Conservation (phyloP, 331 rosid genomes). For the Quercus phellos region DNA sequence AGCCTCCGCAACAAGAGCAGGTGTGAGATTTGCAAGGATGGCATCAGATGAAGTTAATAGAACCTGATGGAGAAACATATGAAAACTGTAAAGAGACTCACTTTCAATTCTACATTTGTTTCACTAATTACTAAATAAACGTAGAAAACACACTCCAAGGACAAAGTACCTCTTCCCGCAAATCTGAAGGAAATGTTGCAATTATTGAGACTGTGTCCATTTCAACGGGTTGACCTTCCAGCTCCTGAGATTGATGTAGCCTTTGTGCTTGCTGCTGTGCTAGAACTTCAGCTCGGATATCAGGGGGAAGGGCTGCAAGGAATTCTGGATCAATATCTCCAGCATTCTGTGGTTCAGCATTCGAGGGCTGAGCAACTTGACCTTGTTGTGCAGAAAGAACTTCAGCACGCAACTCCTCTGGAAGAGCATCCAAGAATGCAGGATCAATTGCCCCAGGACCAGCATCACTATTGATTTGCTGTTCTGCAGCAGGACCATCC, state of each 20-base stretch:
- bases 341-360: slow-evolving; percentile 61
- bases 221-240: slow-evolving; percentile 99
- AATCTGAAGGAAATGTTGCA: slow-evolving; percentile 96
- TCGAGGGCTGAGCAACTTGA: slow-evolving; percentile 79
- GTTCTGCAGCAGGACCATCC: slow-evolving; percentile 67
- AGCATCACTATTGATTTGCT: slow-evolving; percentile 61
- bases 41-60: slow-evolving; percentile 96
- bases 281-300: slow-evolving; percentile 95
- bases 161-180: slow-evolving; percentile 84
- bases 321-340: slow-evolving; percentile 98
- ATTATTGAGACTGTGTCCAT: slow-evolving; percentile 99
- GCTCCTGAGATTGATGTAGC: slow-evolving; percentile 86
- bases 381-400: slow-evolving; percentile 95
- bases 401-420: slow-evolving; percentile 96
- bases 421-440: slow-evolving; percentile 98
- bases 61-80: slow-evolving; percentile 49
- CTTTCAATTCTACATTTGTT: neutral
- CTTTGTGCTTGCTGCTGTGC: slow-evolving; percentile 99
- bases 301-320: slow-evolving; percentile 98
- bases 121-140: neutral
- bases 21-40: slow-evolving; percentile 92
- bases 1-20: slow-evolving; percentile 99
- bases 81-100: slow-evolving; percentile 9
- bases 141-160: neutral
- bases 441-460: slow-evolving; percentile 96